A percentile compares a stretch with the other conserved stretches of the same genome.
Evolutionary conservation across 2,329 filamentous ascomycete genomes (phyloP).

Genomic region (Calonectria fujianensis): DNA sequence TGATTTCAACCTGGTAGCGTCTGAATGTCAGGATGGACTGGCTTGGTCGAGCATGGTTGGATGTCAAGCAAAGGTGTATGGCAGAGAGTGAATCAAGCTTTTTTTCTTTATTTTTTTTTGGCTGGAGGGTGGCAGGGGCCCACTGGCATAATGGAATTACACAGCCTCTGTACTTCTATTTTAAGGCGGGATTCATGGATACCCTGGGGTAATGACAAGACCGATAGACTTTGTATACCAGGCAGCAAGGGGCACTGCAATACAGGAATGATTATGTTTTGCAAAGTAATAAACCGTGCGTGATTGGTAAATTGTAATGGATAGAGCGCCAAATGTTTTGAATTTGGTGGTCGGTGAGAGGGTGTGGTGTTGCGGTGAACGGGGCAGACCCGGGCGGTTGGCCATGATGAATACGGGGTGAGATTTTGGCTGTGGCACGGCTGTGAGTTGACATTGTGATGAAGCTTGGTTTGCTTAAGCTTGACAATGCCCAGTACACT

Average conservation of each 20-base stretch:
- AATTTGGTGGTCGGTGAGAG: not conserved
- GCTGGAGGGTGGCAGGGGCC: slow-evolving; percentile 20
- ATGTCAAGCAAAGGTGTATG: slow-evolving; percentile 29
- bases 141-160: slow-evolving; percentile 30
- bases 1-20: slow-evolving; percentile 43
- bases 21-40: not conserved
- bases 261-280: slow-evolving; percentile 36
- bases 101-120: not conserved
- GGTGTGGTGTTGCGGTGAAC: not conserved
- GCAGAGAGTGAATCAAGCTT: slow-evolving; percentile 21
- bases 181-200: slow-evolving; percentile 32
- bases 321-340: not conserved
- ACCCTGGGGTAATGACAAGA: slow-evolving; percentile 34
- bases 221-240: slow-evolving; percentile 52
- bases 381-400: not conserved
- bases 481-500: not conserved
- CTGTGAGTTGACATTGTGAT: not conserved
- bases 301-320: not conserved
- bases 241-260: slow-evolving; percentile 34
- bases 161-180: slow-evolving; percentile 44
- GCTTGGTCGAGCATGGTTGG: slow-evolving; percentile 4
- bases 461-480: not conserved
- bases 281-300: not conserved
- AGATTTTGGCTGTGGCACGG: slow-evolving; percentile 11
- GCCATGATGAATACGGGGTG: not conserved